phyloP scores from a whole-genome alignment of 805 yeast species.

The Groenewaldozyma salmanticensis region DNA sequence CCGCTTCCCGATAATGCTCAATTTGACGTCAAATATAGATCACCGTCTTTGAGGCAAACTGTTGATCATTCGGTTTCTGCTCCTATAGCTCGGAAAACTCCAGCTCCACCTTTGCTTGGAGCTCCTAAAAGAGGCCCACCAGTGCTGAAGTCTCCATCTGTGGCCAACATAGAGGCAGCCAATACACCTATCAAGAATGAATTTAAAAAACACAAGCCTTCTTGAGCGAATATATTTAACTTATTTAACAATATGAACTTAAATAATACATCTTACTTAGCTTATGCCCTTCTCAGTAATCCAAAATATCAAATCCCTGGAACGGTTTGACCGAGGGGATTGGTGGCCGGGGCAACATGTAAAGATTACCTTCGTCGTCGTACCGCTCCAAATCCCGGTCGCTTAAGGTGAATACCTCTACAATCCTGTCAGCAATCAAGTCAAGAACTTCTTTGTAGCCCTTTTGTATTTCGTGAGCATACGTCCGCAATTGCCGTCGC shows the following conservation, averaged over 20 bases:
- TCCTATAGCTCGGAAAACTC: conserved; percentile 13
- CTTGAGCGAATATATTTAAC: background rate
- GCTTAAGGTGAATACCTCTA: conserved; percentile 70
- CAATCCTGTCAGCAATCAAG: conserved; percentile 49
- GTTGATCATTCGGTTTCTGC: conserved; percentile 20
- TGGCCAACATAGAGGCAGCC: background rate
- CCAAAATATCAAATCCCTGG: conserved; percentile 13
- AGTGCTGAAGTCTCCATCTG: background rate
- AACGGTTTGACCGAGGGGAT: conserved; percentile 57
- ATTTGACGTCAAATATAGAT: conserved; percentile 18
- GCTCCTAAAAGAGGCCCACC: background rate
- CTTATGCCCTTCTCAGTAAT: conserved; percentile 7
- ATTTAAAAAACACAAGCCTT: background rate
- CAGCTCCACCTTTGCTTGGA: background rate
- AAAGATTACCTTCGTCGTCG: conserved; percentile 81
- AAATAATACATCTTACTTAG: too few relatives aligned
- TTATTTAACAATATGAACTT: too few relatives aligned
- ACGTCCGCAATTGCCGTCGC: conserved; percentile 62
- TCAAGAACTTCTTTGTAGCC: conserved; percentile 48
- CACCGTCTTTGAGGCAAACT: conserved; percentile 22
- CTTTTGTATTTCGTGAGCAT: conserved; percentile 73
- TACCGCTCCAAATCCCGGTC: conserved; percentile 82
- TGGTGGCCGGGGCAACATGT: conserved; percentile 66
- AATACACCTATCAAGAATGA: background rate
- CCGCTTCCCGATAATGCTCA: conserved; percentile 15